Evolutionary conservation across 2,329 filamentous ascomycete genomes (phyloP).

Genomic region (Neonectria faginata): DNA sequence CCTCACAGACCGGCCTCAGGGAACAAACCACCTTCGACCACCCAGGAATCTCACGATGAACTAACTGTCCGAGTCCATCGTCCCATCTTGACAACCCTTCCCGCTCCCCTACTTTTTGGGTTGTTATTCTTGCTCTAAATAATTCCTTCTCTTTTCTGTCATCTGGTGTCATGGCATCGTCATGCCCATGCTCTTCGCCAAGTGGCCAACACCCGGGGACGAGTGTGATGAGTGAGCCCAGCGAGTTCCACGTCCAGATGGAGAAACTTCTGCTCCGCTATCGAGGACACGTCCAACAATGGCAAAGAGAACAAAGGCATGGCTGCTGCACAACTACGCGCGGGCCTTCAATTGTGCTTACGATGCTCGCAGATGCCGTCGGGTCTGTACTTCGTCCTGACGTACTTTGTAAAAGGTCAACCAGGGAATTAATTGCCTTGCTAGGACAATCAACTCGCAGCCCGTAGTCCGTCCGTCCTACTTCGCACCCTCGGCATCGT

Average conservation of each 20-base stretch:
- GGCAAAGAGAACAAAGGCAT: constrained; percentile 1
- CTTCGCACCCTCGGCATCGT: constrained; percentile 12
- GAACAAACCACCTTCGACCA: constrained; percentile 10
- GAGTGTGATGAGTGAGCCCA: not conserved
- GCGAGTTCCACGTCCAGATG: not conserved
- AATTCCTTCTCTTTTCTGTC: not conserved
- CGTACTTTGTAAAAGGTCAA: not conserved
- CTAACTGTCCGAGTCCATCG: constrained; percentile 21
- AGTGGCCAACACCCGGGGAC: not conserved
- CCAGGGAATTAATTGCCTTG: not conserved
- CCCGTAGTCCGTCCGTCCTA: not conserved
- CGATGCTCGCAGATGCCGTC: constrained; percentile 1
- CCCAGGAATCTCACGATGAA: constrained; percentile 10
- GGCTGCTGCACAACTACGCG: not conserved
- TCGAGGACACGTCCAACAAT: not conserved
- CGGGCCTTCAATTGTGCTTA: not conserved
- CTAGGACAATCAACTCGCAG: constrained; percentile 17
- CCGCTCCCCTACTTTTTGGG: constrained; percentile 6
- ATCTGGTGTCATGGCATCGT: constrained; percentile 1
- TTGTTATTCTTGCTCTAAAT: not conserved
- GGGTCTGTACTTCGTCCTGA: not conserved
- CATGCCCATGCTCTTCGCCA: not conserved
- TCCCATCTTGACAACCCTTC: constrained; percentile 25
- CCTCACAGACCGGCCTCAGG: not conserved
- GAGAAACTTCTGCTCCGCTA: not conserved